Evolutionary conservation across 352 stramenopile genomes (phyloP).

Genomic region (Hyaloperonospora arabidopsidis): DNA sequence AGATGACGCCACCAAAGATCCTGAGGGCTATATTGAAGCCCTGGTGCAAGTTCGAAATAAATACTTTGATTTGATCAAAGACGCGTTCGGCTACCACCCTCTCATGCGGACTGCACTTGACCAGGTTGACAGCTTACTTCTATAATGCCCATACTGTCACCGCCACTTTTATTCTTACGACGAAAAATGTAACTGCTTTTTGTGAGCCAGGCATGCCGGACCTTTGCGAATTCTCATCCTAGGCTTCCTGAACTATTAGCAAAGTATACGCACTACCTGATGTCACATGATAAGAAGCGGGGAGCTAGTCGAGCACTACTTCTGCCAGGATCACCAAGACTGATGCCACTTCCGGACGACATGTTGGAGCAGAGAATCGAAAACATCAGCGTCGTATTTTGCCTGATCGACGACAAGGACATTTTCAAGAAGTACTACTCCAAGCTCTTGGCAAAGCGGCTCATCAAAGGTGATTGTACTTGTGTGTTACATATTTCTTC

Average conservation of each 20-base stretch:
- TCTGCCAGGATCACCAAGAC: conserved; percentile 20
- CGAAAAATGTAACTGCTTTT: not conserved
- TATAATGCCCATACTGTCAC: not conserved
- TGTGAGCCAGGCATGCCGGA: conserved; percentile 49
- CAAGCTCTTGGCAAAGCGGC: conserved; percentile 73
- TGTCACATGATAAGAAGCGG: conserved; percentile 64
- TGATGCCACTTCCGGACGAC: conserved; percentile 33
- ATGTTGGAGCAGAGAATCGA: conserved; percentile 74
- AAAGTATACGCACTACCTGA: conserved; percentile 80
- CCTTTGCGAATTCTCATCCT: conserved; percentile 79
- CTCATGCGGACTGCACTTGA: conserved; percentile 79
- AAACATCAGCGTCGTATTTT: conserved; percentile 78
- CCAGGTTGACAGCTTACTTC: conserved; percentile 35
- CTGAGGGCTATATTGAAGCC: conserved; percentile 80
- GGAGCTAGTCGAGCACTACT: conserved; percentile 16
- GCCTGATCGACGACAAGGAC: conserved; percentile 85
- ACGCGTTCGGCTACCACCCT: conserved; percentile 75
- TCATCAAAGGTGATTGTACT: conserved; percentile 68
- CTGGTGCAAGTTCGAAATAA: conserved; percentile 76
- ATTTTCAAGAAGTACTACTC: conserved; percentile 87
- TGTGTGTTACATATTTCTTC: not conserved
- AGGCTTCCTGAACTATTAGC: conserved; percentile 70
- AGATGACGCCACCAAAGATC: conserved; percentile 70
- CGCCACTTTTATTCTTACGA: not conserved
- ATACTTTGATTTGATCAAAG: conserved; percentile 78